phyloP scores from a whole-genome alignment of 768 basidiomycete genomes.

The Kwoniella dejecticola region DNA sequence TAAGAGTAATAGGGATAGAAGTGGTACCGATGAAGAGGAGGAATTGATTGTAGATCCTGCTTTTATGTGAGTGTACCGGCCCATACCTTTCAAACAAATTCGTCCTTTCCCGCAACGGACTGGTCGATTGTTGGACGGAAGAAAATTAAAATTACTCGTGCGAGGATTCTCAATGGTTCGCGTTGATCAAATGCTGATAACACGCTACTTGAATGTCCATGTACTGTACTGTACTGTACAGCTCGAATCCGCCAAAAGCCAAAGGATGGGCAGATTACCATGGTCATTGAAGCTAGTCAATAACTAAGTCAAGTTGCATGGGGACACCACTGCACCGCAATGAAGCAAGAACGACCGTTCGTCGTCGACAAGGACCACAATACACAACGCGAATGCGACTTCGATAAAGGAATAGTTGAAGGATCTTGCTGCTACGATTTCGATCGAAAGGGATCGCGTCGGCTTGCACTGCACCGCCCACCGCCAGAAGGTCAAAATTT shows the following conservation, averaged over 20 bases:
- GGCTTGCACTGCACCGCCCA: too few species aligned
- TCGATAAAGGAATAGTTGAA: too few species aligned
- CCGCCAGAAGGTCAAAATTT: too few species aligned
- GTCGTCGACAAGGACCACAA: too few species aligned
- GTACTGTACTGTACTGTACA: too few species aligned
- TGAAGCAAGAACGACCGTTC: too few species aligned
- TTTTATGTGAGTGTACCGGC: conserved; percentile 45
- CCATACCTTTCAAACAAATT: neutral
- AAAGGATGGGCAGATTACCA: conserved; percentile 37
- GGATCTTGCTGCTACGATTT: too few species aligned
- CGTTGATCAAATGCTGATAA: neutral
- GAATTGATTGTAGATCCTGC: conserved; percentile 29
- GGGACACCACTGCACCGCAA: neutral
- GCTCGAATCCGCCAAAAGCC: conserved; percentile 38
- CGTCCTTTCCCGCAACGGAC: neutral
- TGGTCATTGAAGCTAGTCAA: neutral
- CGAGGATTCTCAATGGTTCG: neutral
- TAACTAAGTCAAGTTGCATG: neutral
- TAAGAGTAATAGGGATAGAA: too few species aligned
- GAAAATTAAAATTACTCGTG: neutral
- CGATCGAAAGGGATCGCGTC: too few species aligned
- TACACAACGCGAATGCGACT: too few species aligned
- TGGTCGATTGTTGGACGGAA: neutral
- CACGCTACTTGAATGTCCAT: too few species aligned
- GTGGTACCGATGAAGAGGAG: too few species aligned